phyloP scores from a whole-genome alignment of 192 early-diverging fungal genomes.

The Blastocladiella britannica region DNA sequence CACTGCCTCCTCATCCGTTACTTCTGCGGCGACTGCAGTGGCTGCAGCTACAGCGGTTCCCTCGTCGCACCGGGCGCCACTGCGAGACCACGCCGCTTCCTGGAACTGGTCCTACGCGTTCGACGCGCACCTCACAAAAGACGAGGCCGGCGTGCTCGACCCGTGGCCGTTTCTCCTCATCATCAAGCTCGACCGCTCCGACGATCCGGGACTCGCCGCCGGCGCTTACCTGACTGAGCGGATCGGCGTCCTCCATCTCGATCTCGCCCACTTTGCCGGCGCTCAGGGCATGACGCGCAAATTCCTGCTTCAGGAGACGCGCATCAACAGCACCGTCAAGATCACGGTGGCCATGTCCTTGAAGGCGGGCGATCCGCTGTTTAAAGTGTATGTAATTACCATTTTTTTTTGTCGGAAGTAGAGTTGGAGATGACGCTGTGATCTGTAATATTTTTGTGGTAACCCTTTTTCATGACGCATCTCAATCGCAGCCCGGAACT shows the following conservation, averaged over 20 bases:
- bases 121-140: background rate
- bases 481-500: background rate
- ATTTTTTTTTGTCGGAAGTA: too few relatives aligned
- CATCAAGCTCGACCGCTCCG: background rate
- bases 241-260: background rate
- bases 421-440: too few relatives aligned
- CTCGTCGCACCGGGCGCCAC: background rate
- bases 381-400: background rate
- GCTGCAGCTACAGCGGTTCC: background rate
- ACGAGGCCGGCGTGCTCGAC: background rate
- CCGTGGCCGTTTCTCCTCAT: background rate
- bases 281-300: background rate
- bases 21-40: too few relatives aligned
- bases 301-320: conserved; percentile 1
- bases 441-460: too few relatives aligned
- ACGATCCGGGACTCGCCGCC: background rate
- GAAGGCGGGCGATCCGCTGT: background rate
- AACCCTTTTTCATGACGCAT: too few relatives aligned
- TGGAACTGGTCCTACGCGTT: background rate
- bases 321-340: conserved; percentile 2
- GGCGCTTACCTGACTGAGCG: background rate
- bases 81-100: background rate
- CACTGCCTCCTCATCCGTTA: background rate
- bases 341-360: background rate
- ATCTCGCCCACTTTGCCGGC: conserved; percentile 3